Percentiles rank a stretch among this genome's conserved stretches.
Evolutionary conservation across 768 basidiomycete genomes (phyloP).

Genomic region (Mycena haematopus): DNA sequence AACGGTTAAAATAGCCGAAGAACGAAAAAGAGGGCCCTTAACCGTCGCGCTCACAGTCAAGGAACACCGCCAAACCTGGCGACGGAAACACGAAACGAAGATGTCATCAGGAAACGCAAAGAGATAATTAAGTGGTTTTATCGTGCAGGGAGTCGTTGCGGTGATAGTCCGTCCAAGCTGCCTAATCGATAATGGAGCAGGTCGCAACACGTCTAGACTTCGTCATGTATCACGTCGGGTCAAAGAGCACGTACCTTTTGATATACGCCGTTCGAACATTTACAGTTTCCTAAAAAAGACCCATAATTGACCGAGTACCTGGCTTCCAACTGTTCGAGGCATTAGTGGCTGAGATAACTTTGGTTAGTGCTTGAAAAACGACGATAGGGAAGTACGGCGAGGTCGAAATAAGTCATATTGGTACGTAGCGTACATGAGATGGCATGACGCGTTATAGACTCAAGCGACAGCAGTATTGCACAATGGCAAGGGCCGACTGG

Average conservation of each 20-base stretch:
- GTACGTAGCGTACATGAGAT: slow-evolving; percentile 15
- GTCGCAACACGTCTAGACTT: slow-evolving; percentile 12
- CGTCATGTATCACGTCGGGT: slow-evolving; percentile 12
- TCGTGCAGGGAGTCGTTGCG: slow-evolving; percentile 20
- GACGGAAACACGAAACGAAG: slow-evolving; percentile 5
- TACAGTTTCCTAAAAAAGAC: slow-evolving; percentile 3
- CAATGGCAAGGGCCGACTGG: slow-evolving; percentile 8
- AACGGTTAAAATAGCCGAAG: slow-evolving; percentile 6
- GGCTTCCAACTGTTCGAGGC: not conserved
- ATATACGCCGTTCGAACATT: not conserved
- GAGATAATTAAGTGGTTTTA: slow-evolving; percentile 18
- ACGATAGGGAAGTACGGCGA: not conserved
- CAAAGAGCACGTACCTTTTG: slow-evolving; percentile 19
- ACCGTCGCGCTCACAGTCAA: not conserved
- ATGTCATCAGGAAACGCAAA: slow-evolving; percentile 24
- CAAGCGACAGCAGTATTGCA: slow-evolving; percentile 17
- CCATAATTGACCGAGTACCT: slow-evolving; percentile 1
- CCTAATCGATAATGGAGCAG: slow-evolving; percentile 16
- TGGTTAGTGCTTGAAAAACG: not conserved
- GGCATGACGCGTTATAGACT: slow-evolving; percentile 21
- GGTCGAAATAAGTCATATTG: slow-evolving; percentile 28
- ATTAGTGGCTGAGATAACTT: slow-evolving; percentile 20
- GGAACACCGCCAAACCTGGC: slow-evolving; percentile 4
- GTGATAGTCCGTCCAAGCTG: slow-evolving; percentile 22
- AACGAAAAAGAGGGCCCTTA: slow-evolving; percentile 1